Evolutionary conservation across 2,329 filamentous ascomycete genomes (phyloP).

Genomic region (Colletotrichum cordylinicola): DNA sequence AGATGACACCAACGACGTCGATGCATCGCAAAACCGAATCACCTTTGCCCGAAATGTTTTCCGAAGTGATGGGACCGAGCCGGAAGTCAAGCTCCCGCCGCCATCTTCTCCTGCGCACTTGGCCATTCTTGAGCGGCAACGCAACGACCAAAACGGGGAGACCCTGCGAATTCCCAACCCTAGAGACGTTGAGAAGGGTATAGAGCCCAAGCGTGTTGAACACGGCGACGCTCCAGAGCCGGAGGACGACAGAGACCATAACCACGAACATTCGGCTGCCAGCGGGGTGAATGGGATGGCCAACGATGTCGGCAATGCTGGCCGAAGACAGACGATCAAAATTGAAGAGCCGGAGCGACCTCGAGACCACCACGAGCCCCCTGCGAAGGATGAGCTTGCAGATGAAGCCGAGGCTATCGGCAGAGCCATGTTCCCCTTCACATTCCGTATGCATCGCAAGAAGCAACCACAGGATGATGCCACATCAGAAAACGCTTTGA

Average conservation of each 20-base stretch:
- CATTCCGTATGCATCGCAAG: constrained; percentile 45
- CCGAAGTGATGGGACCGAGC: constrained; percentile 59
- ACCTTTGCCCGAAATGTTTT: constrained; percentile 73
- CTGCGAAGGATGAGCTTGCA: constrained; percentile 37
- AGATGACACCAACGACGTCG: neutral
- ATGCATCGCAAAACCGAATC: constrained; percentile 46
- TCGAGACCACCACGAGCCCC: constrained; percentile 30
- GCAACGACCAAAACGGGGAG: constrained; percentile 72
- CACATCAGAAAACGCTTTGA: constrained; percentile 23
- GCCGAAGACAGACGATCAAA: constrained; percentile 63
- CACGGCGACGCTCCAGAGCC: constrained; percentile 38
- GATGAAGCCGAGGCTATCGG: constrained; percentile 49
- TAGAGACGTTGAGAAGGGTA: constrained; percentile 84
- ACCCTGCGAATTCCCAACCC: constrained; percentile 90
- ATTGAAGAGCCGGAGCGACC: constrained; percentile 68
- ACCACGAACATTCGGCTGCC: constrained; percentile 26
- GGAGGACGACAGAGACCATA: constrained; percentile 36
- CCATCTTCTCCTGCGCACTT: constrained; percentile 77
- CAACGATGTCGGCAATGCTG: constrained; percentile 21
- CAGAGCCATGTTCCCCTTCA: constrained; percentile 45
- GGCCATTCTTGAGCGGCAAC: constrained; percentile 84
- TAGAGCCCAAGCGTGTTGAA: constrained; percentile 65
- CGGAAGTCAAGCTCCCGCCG: constrained; percentile 55
- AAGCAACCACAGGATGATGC: constrained; percentile 41
- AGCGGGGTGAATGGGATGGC: constrained; percentile 25